Evolutionary conservation across 1,139 yeast genomes (phyloP), one percentile per base, ranked within the genome.

Genomic region (Lodderomyces pseudojiufengensis): DNA sequence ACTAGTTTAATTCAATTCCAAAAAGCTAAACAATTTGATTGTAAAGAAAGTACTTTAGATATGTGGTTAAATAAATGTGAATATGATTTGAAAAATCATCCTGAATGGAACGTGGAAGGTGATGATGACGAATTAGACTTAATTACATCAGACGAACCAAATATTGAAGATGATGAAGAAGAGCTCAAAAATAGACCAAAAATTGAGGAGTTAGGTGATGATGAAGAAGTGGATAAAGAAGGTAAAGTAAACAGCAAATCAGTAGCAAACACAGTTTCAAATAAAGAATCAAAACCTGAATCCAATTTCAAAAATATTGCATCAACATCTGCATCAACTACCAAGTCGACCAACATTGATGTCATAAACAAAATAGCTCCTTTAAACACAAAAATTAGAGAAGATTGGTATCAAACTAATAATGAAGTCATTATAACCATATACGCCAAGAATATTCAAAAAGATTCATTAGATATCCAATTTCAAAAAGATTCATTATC

Each of bases 381-480:
- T 3, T 46, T 66, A 33, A 63, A 58, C 34, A 44, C 63, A 33
- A 70, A 73, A 41, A 69, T 80, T 42, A 74, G 82, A 52, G 76
- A 73, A 29, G 96, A 88, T 50, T 88, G 94, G 88, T 87, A 81
- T 58, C 95, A 88, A 55, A 69, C 78, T 14, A 55, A 64, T 11
- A 65, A 65, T 1, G 55, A 61, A 3, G 74, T 88, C 11, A 79
- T 81, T 5, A 66, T 90, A 24, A 78, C 95, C 2, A 63, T 92
- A 6, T 92, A 83, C 49, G 78, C 87, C 38, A 81, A 83, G 45
- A 75, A 75, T 29, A 69, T 82, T 22, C 79, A 84, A 13, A 59
- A 63, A 32, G 71, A 67, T 3, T 48, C 63, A 2, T 57, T 70
- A 28, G 49, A 52, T 3, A 61, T 77, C 12, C 55, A 59, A 2